Base-by-base conservation (phyloP, 2,329 filamentous ascomycete genomes). In the Colletotrichum tabaci region DNA sequence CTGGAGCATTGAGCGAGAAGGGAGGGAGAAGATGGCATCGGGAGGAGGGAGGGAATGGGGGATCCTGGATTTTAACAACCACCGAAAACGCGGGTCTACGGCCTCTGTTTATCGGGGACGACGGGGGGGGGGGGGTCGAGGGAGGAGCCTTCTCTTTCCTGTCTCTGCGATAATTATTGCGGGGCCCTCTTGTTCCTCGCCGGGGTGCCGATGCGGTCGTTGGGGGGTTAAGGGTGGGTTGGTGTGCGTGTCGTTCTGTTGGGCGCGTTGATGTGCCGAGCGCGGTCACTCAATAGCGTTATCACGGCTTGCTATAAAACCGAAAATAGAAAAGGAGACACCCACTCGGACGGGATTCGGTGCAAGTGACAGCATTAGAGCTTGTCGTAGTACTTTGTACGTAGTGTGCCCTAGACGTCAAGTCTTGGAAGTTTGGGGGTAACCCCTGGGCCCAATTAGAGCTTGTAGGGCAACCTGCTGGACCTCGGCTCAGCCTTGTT, bases 1-100 rank as follows among this genome's bases (percentile, higher is more conserved):
- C 76, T 83, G 47, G 82, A 82, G 77, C 85, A 86, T 82, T 83
- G 84, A 55, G 81, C 77, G 63, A 82, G 76, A 60, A 83, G 75
- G 46, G 73, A 74, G 58, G 61, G 61, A 55, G 69, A 50, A 35
- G 47, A 26, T 40, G 67, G 10, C 56, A 71, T 67, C 18, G 18
- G 64, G 30, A 10, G 2, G 56, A 9, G 9, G 30, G 8, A 35
- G 30, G 42, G 15, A 16, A 15, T 16, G 30, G 18, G 21, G 21
- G n/a, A 23, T n/a, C 57, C 30, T 58, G 30, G 30, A 42, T 21
- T 47, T 58, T 44, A 12, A 18, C 40, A 35, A 40, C 15, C 52
- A 23, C 23, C 3, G 35, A 57, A 35, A 4, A 57, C 23, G 52
- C 30, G 53, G 35, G 42, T 21, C 35, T 35, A 40, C 53, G 35